Conservation (phyloP, 345 rosid species). For the Gossypium stocksii region DNA sequence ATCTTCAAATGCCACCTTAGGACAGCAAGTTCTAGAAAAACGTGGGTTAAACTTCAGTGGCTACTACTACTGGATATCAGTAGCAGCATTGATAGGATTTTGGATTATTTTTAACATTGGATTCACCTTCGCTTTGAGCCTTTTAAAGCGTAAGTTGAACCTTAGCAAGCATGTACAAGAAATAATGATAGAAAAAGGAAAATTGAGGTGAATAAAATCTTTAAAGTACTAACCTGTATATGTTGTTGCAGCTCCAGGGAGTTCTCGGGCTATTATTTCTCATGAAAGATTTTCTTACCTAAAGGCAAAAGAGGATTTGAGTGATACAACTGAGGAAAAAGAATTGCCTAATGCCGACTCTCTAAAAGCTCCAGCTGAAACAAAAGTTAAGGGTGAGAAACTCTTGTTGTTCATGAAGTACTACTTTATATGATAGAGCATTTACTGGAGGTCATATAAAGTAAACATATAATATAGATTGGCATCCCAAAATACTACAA, state of each 20-base stretch:
- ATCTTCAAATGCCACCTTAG: constrained; percentile 28
- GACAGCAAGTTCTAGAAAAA: constrained; percentile 25
- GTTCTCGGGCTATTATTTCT: constrained; percentile 24
- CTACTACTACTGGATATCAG: constrained; percentile 36
- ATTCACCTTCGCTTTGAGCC: constrained; percentile 34
- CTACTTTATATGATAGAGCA: neutral
- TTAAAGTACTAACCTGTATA: constrained; percentile 4
- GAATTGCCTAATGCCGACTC: constrained; percentile 2
- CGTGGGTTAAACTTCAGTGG: constrained; percentile 32
- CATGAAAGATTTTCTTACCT: constrained; percentile 19
- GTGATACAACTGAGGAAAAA: neutral
- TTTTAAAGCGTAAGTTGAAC: constrained; percentile 27
- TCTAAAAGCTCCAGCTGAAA: constrained; percentile 5
- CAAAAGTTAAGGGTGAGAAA: constrained; percentile 25
- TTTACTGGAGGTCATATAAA: neutral
- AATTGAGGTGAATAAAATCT: neutral
- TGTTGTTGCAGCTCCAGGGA: constrained; percentile 31
- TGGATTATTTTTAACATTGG: constrained; percentile 35
- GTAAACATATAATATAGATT: neutral
- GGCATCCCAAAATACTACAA: neutral
- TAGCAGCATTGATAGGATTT: constrained; percentile 38
- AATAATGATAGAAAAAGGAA: neutral
- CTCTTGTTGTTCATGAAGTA: neutral
- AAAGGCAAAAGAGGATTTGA: constrained; percentile 9
- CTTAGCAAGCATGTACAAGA: neutral